These are phyloP conservation scores for Phaeotremella skinneri DNA, from an alignment of 768 basidiomycete genomes.

Conservation along the genomic window DNA sequence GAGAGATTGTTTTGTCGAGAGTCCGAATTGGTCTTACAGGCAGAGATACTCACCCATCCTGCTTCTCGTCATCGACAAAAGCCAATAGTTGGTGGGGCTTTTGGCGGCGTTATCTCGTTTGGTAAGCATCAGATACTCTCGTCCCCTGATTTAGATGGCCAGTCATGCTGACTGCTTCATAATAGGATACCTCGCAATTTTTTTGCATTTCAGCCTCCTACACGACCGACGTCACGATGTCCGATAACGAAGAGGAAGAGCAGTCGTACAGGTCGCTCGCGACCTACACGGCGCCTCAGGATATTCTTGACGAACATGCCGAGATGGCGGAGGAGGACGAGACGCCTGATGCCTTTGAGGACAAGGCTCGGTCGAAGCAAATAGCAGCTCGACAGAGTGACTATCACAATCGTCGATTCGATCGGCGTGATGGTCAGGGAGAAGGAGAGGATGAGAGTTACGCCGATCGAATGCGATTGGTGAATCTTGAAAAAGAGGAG, in stretches of 20 bases:
- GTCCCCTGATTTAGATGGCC: too few species aligned
- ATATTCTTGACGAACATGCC: slow-evolving; percentile 88
- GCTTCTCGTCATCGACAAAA: too few species aligned
- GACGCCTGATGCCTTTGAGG: slow-evolving; percentile 61
- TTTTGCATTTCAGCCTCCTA: background rate
- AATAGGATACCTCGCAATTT: too few species aligned
- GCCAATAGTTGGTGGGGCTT: too few species aligned
- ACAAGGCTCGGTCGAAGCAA: slow-evolving; percentile 88
- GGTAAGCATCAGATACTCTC: too few species aligned
- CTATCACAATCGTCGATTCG: slow-evolving; percentile 89
- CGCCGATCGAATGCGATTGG: slow-evolving; percentile 90
- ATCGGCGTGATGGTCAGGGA: slow-evolving; percentile 63
- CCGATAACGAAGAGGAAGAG: slow-evolving; percentile 9
- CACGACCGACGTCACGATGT: background rate
- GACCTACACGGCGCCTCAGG: slow-evolving; percentile 89
- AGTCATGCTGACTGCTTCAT: too few species aligned
- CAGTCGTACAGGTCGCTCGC: slow-evolving; percentile 56
- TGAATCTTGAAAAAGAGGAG: slow-evolving; percentile 91
- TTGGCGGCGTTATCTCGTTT: too few species aligned
- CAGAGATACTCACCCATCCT: too few species aligned
- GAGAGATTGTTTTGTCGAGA: too few species aligned
- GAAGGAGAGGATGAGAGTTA: slow-evolving; percentile 79
- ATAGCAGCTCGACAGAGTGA: slow-evolving; percentile 90
- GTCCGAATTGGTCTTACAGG: too few species aligned
- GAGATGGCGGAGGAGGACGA: slow-evolving; percentile 92